A percentile compares a stretch with the other conserved stretches of the same genome.
phyloP scores from a whole-genome alignment of 768 basidiomycete species.

The Mycena leptocephala region DNA sequence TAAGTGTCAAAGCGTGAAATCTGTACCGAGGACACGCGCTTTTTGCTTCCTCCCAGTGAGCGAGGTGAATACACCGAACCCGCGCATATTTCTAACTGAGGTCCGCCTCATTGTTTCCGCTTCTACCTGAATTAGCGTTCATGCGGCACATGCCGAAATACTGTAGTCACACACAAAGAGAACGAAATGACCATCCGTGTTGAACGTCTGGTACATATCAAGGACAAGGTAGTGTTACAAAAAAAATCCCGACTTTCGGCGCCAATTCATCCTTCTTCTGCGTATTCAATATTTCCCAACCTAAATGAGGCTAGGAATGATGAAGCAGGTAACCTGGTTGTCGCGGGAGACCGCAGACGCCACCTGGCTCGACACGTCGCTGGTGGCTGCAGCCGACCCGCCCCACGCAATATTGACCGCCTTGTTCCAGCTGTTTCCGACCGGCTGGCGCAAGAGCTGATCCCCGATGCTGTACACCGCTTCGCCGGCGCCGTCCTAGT shows the following conservation, averaged over 20 bases:
- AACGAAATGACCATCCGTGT: too few species aligned
- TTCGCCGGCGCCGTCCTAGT: neutral
- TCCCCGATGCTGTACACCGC: neutral
- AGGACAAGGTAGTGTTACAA: neutral
- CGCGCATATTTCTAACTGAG: too few species aligned
- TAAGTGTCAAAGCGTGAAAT: too few species aligned
- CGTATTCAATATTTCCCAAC: neutral
- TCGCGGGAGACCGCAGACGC: neutral
- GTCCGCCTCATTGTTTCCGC: too few species aligned
- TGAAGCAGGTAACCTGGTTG: slow-evolving; percentile 13
- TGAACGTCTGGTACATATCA: neutral
- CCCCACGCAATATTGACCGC: neutral
- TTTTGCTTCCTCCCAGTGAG: too few species aligned
- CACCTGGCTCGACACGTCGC: neutral
- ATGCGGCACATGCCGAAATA: too few species aligned
- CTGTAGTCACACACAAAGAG: too few species aligned
- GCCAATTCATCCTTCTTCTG: neutral
- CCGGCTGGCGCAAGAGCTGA: neutral
- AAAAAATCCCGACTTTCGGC: neutral
- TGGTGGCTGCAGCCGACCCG: neutral
- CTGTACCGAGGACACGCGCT: too few species aligned
- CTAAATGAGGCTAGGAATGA: slow-evolving; percentile 6
- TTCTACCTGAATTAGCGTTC: too few species aligned
- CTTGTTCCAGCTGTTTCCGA: neutral
- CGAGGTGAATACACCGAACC: too few species aligned